Evolutionary conservation across 768 basidiomycete species (phyloP).

Genomic region (Rhodotorula toruloides): DNA sequence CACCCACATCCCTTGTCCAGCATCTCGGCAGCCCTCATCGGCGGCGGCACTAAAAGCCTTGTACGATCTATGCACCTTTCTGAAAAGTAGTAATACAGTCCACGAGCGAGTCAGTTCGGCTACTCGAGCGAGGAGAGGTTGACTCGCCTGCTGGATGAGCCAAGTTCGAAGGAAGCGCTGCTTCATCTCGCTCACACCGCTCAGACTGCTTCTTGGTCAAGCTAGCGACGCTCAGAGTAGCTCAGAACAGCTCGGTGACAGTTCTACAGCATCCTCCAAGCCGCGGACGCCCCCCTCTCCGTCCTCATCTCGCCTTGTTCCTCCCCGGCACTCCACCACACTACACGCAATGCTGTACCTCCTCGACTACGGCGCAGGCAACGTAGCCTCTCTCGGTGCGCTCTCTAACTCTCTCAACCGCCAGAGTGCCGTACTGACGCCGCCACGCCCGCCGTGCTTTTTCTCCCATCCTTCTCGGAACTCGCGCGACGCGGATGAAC

Average conservation of each 20-base stretch:
- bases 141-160: too few relatives aligned
- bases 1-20: not conserved
- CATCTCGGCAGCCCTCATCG: not conserved
- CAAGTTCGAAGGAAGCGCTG: too few relatives aligned
- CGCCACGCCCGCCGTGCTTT: not conserved
- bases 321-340: not conserved
- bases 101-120: too few relatives aligned
- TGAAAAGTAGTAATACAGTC: too few relatives aligned
- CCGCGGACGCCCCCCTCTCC: too few relatives aligned
- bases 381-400: slow-evolving; percentile 36
- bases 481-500: not conserved
- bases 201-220: too few relatives aligned
- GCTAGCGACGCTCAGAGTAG: too few relatives aligned
- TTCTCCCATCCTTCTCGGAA: not conserved
- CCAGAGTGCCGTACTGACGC: not conserved
- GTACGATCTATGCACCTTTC: too few relatives aligned
- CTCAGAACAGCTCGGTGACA: not conserved
- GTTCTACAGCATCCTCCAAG: not conserved
- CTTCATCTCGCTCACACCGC: too few relatives aligned
- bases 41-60: too few relatives aligned
- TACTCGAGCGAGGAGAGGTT: too few relatives aligned
- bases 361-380: slow-evolving; percentile 39
- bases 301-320: not conserved
- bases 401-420: not conserved
- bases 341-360: slow-evolving; percentile 24